Evolutionary conservation across 177 flowering plant genomes (phyloP).

Genomic region (Tripterygium wilfordii): DNA sequence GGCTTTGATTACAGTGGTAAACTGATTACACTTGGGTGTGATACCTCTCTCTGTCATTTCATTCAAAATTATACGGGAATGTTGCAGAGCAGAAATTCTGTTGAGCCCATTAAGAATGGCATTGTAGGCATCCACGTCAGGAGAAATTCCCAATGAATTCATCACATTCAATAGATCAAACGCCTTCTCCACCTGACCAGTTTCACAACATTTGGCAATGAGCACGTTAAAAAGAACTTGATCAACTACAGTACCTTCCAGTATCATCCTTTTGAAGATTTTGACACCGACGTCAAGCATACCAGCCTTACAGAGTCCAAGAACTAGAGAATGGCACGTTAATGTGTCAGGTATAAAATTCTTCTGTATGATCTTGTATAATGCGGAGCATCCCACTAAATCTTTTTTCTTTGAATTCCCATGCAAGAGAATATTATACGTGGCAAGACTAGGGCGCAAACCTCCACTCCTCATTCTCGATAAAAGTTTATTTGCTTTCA

Average conservation of each 20-base stretch:
- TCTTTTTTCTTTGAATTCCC: slow-evolving; percentile 43
- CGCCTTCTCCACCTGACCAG: slow-evolving; percentile 39
- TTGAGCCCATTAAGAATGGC: slow-evolving; percentile 46
- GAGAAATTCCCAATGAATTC: slow-evolving; percentile 34
- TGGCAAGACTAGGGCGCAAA: slow-evolving; percentile 43
- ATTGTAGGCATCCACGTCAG: slow-evolving; percentile 31
- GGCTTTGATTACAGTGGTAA: slow-evolving; percentile 49
- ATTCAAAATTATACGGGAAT: slow-evolving; percentile 37
- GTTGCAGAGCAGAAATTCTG: slow-evolving; percentile 31
- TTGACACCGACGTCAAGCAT: slow-evolving; percentile 59
- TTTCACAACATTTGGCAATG: slow-evolving; percentile 41
- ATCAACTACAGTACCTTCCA: slow-evolving; percentile 45
- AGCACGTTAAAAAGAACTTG: slow-evolving; percentile 46
- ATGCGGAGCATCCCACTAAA: slow-evolving; percentile 29
- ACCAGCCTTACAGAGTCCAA: slow-evolving; percentile 53
- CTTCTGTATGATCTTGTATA: slow-evolving; percentile 32
- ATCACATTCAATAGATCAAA: slow-evolving; percentile 44
- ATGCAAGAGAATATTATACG: slow-evolving; percentile 76
- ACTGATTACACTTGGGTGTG: slow-evolving; percentile 40
- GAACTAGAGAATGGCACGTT: slow-evolving; percentile 62
- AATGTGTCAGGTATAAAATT: slow-evolving; percentile 52
- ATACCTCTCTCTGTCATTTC: slow-evolving; percentile 54
- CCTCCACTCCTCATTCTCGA: slow-evolving; percentile 24
- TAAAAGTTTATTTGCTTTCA: slow-evolving; percentile 25
- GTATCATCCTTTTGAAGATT: slow-evolving; percentile 44